Evolutionary conservation across 306 rosid genomes (phyloP), one percentile per base, ranked within the genome.

Genomic region (Cercis canadensis): DNA sequence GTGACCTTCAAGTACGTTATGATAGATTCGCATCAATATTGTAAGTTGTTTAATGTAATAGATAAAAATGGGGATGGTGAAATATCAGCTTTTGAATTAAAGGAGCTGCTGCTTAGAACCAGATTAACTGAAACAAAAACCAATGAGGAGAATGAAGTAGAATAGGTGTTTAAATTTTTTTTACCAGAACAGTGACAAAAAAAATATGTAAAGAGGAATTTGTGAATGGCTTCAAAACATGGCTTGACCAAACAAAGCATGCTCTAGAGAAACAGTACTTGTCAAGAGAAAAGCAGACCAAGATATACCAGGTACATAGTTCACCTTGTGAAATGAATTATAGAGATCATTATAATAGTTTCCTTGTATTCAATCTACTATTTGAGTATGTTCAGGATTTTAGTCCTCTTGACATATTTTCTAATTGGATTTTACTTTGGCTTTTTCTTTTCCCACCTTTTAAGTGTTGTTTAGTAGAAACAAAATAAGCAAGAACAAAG

Each of bases 191-290:
- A 31, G 33, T 67, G 82, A 84, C 24, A n/a, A 60, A 77, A 11
- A 81, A 10, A 68, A 74, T 84, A 40, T 64, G 36, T 6, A 62
- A 52, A 75, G 81, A 84, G 12, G 86, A 78, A 72, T 84, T 84
- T 69, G 75, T 84, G 12, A 46, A 45, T 57, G 86, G 88, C 62
- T 67, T 81, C 60, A 47, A 70, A 62, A 84, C 71, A 67, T 73
- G 80, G 84, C 70, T 80, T 36, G 65, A 75, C 17, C 74, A 80
- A 52, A 80, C 80, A 8, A 57, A 75, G 47, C 73, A 69, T 64
- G 84, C 73, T 50, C n/a, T 80, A 16, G 36, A 58, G 45, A 80
- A 19, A 65, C 77, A 64, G 19, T 80, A 80, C 10, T 69, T 80
- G 29, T 69, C 80, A 57, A 80, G 73, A 68, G 69, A 49, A 69